Conservation (phyloP, 129 eudicot species). For the Escallonia herrerae region DNA sequence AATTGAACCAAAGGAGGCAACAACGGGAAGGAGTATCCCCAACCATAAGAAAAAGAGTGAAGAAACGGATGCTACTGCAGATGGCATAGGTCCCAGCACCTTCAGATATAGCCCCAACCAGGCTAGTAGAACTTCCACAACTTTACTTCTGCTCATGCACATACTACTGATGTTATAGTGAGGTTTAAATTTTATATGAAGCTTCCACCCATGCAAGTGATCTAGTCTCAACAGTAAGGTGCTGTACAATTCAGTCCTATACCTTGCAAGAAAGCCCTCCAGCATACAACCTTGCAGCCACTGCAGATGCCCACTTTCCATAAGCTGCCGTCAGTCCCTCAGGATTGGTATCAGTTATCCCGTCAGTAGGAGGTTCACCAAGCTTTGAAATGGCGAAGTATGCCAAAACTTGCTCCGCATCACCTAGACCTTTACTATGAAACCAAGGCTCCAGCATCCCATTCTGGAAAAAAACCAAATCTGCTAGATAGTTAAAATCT, state of each 20-base stretch:
- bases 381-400: slow-evolving; percentile 90
- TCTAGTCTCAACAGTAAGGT: not conserved
- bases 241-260: not conserved
- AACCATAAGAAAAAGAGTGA: too few species aligned
- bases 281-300: slow-evolving; percentile 70
- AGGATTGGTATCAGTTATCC: slow-evolving; percentile 86
- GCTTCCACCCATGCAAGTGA: not conserved
- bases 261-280: slow-evolving; percentile 97
- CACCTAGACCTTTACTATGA: slow-evolving; percentile 73
- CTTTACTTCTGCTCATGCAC: too few species aligned
- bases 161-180: too few species aligned
- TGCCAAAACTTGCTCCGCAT: slow-evolving; percentile 82
- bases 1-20: too few species aligned
- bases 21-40: too few species aligned
- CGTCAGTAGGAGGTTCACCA: slow-evolving; percentile 90
- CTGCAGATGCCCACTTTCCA: slow-evolving; percentile 85
- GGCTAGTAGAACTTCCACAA: too few species aligned
- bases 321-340: slow-evolving; percentile 79
- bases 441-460: slow-evolving; percentile 99
- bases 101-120: too few species aligned
- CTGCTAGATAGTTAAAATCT: slow-evolving; percentile 84
- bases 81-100: too few species aligned
- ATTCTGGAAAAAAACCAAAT: slow-evolving; percentile 99
- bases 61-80: too few species aligned
- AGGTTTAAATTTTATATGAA: too few species aligned